phyloP scores from a whole-genome alignment of 2,329 filamentous ascomycete species.

The Fusarium sp. region DNA sequence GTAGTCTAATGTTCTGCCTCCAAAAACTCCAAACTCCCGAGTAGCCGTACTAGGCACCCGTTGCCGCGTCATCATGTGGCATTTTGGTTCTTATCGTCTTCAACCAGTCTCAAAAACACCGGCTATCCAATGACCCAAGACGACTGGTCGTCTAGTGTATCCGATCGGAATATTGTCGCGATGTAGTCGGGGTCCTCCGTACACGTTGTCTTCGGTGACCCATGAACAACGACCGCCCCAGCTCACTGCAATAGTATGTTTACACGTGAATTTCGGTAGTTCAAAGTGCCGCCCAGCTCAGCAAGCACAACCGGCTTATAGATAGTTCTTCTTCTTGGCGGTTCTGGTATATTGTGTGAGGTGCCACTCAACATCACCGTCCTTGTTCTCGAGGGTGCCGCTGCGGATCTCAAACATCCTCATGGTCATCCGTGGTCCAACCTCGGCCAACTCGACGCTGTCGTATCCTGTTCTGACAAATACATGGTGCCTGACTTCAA shows the following conservation, averaged over 20 bases:
- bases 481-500: conserved; percentile 87
- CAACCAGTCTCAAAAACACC: conserved; percentile 1
- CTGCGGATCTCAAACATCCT: conserved; percentile 92
- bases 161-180: conserved; percentile 1
- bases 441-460: conserved; percentile 89
- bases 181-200: background rate
- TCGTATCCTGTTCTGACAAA: conserved; percentile 95
- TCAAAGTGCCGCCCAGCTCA: background rate
- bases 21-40: conserved; percentile 47
- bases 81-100: background rate
- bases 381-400: conserved; percentile 93
- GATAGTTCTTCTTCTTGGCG: conserved; percentile 94
- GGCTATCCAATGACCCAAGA: background rate
- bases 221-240: background rate
- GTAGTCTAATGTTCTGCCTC: conserved; percentile 26
- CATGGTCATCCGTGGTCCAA: conserved; percentile 98
- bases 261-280: background rate
- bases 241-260: background rate
- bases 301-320: conserved; percentile 66
- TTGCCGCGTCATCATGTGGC: conserved; percentile 8
- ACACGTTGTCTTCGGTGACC: conserved; percentile 1
- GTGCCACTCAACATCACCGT: conserved; percentile 97
- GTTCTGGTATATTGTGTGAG: conserved; percentile 96
- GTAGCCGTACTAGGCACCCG: conserved; percentile 12
- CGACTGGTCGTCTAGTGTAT: conserved; percentile 5